Conservation (phyloP, 192 early-diverging fungal genomes). For the Linnemannia schmuckeri region DNA sequence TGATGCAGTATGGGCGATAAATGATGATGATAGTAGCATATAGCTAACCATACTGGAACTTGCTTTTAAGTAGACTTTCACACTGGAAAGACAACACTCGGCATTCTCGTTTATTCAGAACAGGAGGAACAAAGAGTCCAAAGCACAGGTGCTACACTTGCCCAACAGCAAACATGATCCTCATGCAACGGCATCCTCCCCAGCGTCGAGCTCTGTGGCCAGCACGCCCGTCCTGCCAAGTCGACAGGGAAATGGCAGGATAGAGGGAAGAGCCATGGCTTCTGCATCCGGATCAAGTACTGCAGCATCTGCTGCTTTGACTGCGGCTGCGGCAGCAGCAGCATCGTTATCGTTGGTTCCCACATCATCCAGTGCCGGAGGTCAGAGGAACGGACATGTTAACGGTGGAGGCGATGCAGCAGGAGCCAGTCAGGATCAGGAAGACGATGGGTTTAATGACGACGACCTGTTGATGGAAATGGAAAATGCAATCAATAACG, state of each 20-base stretch:
- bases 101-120: constrained; percentile 44
- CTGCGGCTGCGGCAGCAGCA: background rate
- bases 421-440: constrained; percentile 4
- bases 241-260: constrained; percentile 19
- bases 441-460: constrained; percentile 19
- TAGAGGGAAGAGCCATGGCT: background rate
- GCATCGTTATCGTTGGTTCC: background rate
- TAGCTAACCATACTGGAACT: background rate
- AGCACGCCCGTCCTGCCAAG: constrained; percentile 22
- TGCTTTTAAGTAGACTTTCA: constrained; percentile 29
- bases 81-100: constrained; percentile 42
- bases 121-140: constrained; percentile 30
- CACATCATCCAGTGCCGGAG: background rate
- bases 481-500: constrained; percentile 27
- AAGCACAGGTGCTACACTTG: constrained; percentile 25
- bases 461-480: constrained; percentile 27
- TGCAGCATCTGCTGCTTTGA: background rate
- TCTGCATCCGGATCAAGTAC: background rate
- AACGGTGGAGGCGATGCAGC: background rate
- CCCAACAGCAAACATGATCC: constrained; percentile 45
- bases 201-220: constrained; percentile 5
- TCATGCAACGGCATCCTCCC: constrained; percentile 15
- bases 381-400: background rate
- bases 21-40: background rate
- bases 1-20: background rate